Percentiles rank a stretch among this genome's conserved stretches.
phyloP scores from a whole-genome alignment of 192 early-diverging fungal genomes.

The Coemansia sp. region DNA sequence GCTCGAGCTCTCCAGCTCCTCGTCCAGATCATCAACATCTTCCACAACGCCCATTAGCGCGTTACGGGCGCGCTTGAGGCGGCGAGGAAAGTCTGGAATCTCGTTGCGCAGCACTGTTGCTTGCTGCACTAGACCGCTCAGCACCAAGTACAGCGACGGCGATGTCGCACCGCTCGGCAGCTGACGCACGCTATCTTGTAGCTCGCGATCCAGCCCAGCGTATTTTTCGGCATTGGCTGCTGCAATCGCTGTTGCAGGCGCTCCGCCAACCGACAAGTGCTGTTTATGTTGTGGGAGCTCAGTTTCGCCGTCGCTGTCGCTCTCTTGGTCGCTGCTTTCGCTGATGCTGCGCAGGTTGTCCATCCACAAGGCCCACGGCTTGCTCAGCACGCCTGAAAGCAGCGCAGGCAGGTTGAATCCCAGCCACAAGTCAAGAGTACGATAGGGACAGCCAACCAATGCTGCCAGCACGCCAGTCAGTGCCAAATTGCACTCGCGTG shows the following conservation, averaged over 20 bases:
- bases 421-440: constrained; percentile 68
- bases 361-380: constrained; percentile 48
- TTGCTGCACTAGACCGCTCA: constrained; percentile 52
- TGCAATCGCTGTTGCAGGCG: constrained; percentile 47
- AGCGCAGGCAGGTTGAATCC: constrained; percentile 55
- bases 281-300: constrained; percentile 23
- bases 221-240: constrained; percentile 37
- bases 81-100: constrained; percentile 48
- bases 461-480: constrained; percentile 86
- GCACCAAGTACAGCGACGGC: constrained; percentile 45
- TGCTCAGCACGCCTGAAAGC: constrained; percentile 46
- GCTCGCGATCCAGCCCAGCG: constrained; percentile 40
- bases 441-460: constrained; percentile 73
- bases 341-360: constrained; percentile 51
- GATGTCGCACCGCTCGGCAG: constrained; percentile 44
- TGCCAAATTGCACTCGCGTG: constrained; percentile 84
- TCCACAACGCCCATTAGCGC: constrained; percentile 55
- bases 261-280: constrained; percentile 16
- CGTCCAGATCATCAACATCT: constrained; percentile 45
- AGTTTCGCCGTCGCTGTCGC: constrained; percentile 43
- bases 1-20: constrained; percentile 35
- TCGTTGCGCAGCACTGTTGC: constrained; percentile 44
- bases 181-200: constrained; percentile 22
- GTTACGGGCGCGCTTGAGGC: constrained; percentile 47
- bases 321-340: constrained; percentile 11